These are phyloP conservation scores for Glutinoglossum americanum DNA, from an alignment of 495 filamentous ascomycete genomes.

Conservation along the genomic window DNA sequence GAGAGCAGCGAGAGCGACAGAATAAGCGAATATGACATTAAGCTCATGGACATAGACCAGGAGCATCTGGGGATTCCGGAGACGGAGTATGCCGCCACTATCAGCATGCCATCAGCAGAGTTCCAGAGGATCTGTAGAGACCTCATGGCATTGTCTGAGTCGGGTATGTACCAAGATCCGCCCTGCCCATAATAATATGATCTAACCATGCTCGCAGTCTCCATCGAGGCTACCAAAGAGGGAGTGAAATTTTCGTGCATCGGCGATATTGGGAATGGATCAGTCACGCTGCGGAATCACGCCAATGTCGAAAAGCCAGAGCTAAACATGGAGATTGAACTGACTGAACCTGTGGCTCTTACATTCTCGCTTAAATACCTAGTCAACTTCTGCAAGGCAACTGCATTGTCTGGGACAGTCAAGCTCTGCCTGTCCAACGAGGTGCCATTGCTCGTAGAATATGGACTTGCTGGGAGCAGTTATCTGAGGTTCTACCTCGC, in stretches of 20 bases:
- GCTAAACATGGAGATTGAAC: conserved; percentile 65
- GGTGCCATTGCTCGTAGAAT: conserved; percentile 90
- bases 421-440: conserved; percentile 87
- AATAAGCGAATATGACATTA: conserved; percentile 95
- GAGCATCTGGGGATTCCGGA: conserved; percentile 97
- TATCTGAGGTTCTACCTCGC: conserved; percentile 93
- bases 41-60: conserved; percentile 99
- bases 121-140: conserved; percentile 93
- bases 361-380: conserved; percentile 99
- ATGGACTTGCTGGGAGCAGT: conserved; percentile 57
- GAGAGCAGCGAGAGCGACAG: conserved; percentile 79
- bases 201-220: conserved; percentile 30
- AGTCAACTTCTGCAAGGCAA: conserved; percentile 98
- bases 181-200: not conserved
- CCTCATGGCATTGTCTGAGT: conserved; percentile 77
- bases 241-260: conserved; percentile 87
- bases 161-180: conserved; percentile 33
- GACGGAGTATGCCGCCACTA: conserved; percentile 86
- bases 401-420: conserved; percentile 58
- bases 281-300: conserved; percentile 77
- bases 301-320: conserved; percentile 80
- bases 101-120: conserved; percentile 71
- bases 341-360: conserved; percentile 79
- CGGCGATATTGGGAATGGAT: conserved; percentile 89
- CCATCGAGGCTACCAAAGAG: conserved; percentile 92